Conservation (phyloP, 2,329 filamentous ascomycete genomes). For the Penicillium sp. region DNA sequence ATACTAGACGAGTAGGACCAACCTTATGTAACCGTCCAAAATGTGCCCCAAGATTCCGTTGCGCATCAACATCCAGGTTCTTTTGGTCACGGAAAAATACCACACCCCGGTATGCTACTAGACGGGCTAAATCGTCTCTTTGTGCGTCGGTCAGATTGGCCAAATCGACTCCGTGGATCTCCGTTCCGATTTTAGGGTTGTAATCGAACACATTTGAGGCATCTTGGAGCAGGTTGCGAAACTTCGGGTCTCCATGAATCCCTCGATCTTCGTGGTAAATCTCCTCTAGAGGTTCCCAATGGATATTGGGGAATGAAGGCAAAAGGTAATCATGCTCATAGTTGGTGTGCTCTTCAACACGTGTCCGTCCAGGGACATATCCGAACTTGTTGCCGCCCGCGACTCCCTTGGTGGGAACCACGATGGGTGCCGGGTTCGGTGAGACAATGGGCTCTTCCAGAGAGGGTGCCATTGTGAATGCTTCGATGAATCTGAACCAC, state of each 20-base stretch:
- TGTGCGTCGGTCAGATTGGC: constrained; percentile 52
- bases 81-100: constrained; percentile 60
- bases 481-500: not conserved
- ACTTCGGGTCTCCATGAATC: constrained; percentile 54
- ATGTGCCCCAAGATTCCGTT: constrained; percentile 53
- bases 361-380: constrained; percentile 52
- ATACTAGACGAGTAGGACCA: not conserved
- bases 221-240: constrained; percentile 52
- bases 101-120: constrained; percentile 57
- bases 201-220: constrained; percentile 59
- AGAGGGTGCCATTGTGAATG: constrained; percentile 32
- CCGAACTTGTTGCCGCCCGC: constrained; percentile 32
- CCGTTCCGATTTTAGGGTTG: constrained; percentile 57
- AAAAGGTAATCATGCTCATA: constrained; percentile 56
- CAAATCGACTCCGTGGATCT: constrained; percentile 53
- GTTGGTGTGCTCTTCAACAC: constrained; percentile 46
- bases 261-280: constrained; percentile 56
- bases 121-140: constrained; percentile 55
- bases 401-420: constrained; percentile 20
- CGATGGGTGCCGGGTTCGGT: constrained; percentile 8
- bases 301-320: constrained; percentile 54
- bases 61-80: constrained; percentile 55
- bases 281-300: constrained; percentile 52
- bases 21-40: constrained; percentile 55
- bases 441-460: constrained; percentile 26